These are phyloP conservation scores for Chytridiales sp. DNA, from an alignment of 371 early-diverging fungal genomes.

Conservation along the genomic window DNA sequence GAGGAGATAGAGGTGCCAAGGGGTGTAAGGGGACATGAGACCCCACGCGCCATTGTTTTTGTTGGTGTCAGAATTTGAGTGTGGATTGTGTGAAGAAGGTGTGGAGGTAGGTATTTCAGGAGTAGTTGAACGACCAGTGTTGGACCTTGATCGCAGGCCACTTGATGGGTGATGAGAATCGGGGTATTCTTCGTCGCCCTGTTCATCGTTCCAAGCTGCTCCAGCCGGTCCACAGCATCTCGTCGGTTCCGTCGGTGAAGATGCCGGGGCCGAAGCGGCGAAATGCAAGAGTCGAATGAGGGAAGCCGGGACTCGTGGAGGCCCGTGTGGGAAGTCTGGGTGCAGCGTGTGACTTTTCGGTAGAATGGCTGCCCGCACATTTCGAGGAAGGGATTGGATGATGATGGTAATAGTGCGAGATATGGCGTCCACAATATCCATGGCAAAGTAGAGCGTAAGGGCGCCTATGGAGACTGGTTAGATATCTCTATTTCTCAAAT, in stretches of 20 bases:
- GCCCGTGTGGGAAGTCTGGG: not conserved
- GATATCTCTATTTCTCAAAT: not conserved
- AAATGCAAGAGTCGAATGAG: slow-evolving; percentile 12
- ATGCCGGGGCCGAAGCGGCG: not conserved
- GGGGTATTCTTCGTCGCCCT: not conserved
- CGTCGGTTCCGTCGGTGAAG: slow-evolving; percentile 10
- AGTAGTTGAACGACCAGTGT: slow-evolving; percentile 1
- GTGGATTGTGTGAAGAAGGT: no score
- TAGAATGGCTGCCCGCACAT: slow-evolving; percentile 8
- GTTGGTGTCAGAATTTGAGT: no score
- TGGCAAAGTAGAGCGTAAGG: slow-evolving; percentile 25
- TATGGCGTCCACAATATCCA: slow-evolving; percentile 28
- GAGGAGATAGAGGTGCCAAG: slow-evolving; percentile 29
- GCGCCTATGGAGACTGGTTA: slow-evolving; percentile 17
- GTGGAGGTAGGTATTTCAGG: not conserved
- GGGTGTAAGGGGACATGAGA: slow-evolving; percentile 28
- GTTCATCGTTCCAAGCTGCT: slow-evolving; percentile 12
- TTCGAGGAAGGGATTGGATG: slow-evolving; percentile 10
- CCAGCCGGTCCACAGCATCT: slow-evolving; percentile 27
- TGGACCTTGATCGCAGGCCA: no score
- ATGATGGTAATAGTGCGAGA: not conserved
- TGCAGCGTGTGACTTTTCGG: slow-evolving; percentile 19
- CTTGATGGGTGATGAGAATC: no score
- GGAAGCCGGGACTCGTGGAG: slow-evolving; percentile 10
- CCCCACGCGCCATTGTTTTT: slow-evolving; percentile 16